Conservation (phyloP, 1,284 basidiomycete species). For the Sutorius eximius region DNA sequence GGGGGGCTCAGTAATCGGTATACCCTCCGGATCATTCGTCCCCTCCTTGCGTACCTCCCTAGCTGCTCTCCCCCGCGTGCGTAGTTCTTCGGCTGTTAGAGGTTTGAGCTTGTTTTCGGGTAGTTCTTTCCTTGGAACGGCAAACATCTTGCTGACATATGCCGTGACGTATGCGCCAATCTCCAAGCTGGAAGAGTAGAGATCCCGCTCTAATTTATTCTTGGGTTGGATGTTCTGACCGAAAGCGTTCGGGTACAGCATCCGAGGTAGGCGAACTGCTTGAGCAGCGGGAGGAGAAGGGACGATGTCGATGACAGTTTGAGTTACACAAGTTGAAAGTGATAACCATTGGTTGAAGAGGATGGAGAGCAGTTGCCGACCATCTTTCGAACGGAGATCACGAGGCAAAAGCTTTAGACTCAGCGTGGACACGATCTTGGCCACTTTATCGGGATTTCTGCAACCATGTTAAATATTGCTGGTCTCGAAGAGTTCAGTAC, state of each 20-base stretch:
- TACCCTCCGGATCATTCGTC: constrained; percentile 29
- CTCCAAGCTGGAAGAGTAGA: constrained; percentile 74
- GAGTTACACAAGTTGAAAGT: constrained; percentile 90
- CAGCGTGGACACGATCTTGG: constrained; percentile 86
- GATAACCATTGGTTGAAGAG: constrained; percentile 98
- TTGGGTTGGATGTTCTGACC: constrained; percentile 59
- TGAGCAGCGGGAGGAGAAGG: constrained; percentile 88
- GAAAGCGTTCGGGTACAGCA: constrained; percentile 84
- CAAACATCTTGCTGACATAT: constrained; percentile 99
- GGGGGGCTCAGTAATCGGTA: constrained; percentile 20
- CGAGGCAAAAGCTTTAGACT: constrained; percentile 85
- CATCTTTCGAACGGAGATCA: constrained; percentile 92
- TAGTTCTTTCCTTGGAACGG: constrained; percentile 75
- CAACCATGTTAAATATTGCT: constrained; percentile 49
- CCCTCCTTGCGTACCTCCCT: constrained; percentile 49
- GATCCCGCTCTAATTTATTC: constrained; percentile 79
- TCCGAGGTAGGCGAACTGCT: constrained; percentile 82
- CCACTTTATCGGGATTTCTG: constrained; percentile 85
- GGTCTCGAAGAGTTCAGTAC: constrained; percentile 35
- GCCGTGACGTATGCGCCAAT: constrained; percentile 68
- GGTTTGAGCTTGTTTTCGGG: constrained; percentile 82
- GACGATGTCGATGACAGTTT: constrained; percentile 88
- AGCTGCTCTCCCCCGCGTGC: constrained; percentile 65
- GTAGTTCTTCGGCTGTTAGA: constrained; percentile 87
- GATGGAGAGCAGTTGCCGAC: constrained; percentile 77